phyloP scores from a whole-genome alignment of 768 basidiomycete species.

The Coprinopsis marcescibilis region DNA sequence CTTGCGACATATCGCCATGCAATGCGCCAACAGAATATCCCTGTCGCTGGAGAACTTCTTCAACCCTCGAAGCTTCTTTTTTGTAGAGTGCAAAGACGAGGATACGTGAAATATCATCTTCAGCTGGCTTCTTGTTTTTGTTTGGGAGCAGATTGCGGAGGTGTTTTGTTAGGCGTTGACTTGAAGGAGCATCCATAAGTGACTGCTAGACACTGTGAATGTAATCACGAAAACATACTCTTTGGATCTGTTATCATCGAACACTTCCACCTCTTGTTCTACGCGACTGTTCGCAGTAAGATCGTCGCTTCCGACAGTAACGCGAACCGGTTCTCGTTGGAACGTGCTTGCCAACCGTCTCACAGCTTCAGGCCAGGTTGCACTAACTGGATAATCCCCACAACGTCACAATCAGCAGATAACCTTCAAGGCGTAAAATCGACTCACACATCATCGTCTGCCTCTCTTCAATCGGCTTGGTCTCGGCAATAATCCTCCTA shows the following conservation, averaged over 20 bases:
- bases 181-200: conserved; percentile 20
- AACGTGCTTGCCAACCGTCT: conserved; percentile 85
- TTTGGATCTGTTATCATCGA: conserved; percentile 79
- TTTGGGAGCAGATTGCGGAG: conserved; percentile 54
- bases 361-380: conserved; percentile 97
- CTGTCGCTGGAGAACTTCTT: conserved; percentile 64
- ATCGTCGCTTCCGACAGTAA: conserved; percentile 95
- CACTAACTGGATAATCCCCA: conserved; percentile 60
- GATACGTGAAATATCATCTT: conserved; percentile 48
- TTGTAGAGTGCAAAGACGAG: conserved; percentile 97
- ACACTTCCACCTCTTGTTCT: conserved; percentile 89
- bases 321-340: conserved; percentile 75
- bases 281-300: conserved; percentile 91
- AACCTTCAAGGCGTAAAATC: conserved; percentile 5
- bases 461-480: conserved; percentile 60
- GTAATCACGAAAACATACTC: conserved; percentile 51
- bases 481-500: conserved; percentile 74
- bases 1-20: conserved; percentile 89
- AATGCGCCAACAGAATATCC: conserved; percentile 77
- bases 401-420: neutral
- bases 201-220: neutral
- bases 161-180: conserved; percentile 53
- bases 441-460: conserved; percentile 93
- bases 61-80: conserved; percentile 92
- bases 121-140: conserved; percentile 31